Conservation (phyloP, 2,329 filamentous ascomycete species). For the Aspergillus fijiensis region DNA sequence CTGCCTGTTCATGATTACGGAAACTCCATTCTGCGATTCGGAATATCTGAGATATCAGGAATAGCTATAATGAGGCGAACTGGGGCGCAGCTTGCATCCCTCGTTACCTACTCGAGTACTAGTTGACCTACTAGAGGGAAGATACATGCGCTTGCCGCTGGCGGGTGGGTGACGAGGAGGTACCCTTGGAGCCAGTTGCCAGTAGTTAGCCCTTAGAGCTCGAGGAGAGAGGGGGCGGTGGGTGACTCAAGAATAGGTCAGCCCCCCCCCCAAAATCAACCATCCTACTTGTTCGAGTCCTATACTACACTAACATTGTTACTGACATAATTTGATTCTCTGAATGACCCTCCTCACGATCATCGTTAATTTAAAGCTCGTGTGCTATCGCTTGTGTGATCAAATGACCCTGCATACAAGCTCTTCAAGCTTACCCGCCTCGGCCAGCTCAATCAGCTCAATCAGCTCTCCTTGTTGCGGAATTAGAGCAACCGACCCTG, state of each 20-base stretch:
- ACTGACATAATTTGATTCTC: not conserved
- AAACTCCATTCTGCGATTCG: not conserved
- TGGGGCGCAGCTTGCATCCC: constrained; percentile 6
- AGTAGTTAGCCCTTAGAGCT: not conserved
- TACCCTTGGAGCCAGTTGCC: not conserved
- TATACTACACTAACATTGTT: too few relatives aligned
- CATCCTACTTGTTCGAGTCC: too few relatives aligned
- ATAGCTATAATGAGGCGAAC: constrained; percentile 4
- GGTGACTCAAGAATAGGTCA: not conserved
- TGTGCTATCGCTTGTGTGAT: not conserved
- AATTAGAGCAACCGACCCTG: not conserved
- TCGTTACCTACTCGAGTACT: not conserved
- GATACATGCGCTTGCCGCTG: not conserved
- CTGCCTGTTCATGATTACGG: not conserved
- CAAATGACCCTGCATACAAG: constrained; percentile 9
- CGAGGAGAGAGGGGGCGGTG: not conserved
- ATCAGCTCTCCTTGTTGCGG: not conserved
- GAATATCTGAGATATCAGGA: not conserved
- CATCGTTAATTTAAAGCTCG: not conserved
- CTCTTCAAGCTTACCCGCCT: not conserved
- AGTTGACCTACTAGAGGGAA: not conserved
- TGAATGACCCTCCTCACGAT: not conserved
- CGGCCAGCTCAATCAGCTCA: not conserved
- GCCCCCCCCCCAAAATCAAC: not conserved
- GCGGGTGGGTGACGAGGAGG: not conserved